Evolutionary conservation across 192 early-diverging fungal species (phyloP), one percentile per base, ranked within the genome.

Genomic region (Spinellus fusiger): DNA sequence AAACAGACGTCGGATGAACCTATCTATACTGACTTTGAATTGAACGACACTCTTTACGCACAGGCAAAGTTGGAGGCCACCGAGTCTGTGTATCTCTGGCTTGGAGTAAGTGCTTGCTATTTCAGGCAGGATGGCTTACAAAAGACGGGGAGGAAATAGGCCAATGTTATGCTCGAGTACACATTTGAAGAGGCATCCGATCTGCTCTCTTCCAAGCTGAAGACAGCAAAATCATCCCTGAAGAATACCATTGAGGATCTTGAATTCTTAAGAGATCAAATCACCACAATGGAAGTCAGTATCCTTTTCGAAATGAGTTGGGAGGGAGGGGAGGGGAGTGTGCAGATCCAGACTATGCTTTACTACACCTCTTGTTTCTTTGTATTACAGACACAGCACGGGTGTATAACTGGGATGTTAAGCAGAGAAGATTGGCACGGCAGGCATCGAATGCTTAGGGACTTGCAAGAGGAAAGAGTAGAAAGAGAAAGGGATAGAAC

Each of bases 221-320:
- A 34, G 0, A 86, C 83, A 29, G 94, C 94, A 25, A 77, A 84
- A 50, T 81, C 56, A n/a, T 82, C 81, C 35, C 73, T 94, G 50
- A 74, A 77, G 58, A 84, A 93, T 48, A 84, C 90, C 0, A 76
- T 84, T 3, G 94, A 98, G 68, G 96, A 98, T 75, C 76, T 96
- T 16, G 89, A 88, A 66, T 98, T 93, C 64, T 65, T 98, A 75
- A 81, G 91, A 59, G 93, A 95, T 60, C 96, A 98, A 74, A 93
- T 98, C 73, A 98, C 96, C 0, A 97, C 94, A n/a, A 97, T 98
- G 94, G 96, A 98, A 71, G 96, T 93, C 74, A 93, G 73, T 79
- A 77, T 77, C 73, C 68, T 70, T 73, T 75, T 76, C 28, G 18
- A 44, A n/a, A 44, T n/a, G 13, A 44, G 40, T 2, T 44, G 18